Conservation (phyloP, 2,329 filamentous ascomycete species). For the Pseudogymnoascus sp. region DNA sequence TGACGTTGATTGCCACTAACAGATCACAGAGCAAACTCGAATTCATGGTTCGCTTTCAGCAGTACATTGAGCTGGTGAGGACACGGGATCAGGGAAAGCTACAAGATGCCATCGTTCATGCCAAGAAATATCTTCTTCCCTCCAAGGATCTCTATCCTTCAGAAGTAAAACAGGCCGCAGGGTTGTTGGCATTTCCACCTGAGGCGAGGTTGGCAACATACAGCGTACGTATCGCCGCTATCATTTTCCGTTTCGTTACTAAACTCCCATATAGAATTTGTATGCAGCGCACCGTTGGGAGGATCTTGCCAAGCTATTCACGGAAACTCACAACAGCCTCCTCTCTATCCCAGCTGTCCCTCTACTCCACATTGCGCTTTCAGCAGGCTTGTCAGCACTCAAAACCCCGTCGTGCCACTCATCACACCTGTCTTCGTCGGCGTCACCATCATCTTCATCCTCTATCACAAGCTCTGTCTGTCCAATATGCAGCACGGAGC, state of each 20-base stretch:
- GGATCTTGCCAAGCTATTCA: conserved; percentile 71
- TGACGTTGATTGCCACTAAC: not conserved
- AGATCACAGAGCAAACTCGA: conserved; percentile 66
- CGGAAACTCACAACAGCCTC: conserved; percentile 77
- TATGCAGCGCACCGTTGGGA: conserved; percentile 70
- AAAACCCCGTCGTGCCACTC: conserved; percentile 94
- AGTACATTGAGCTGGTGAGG: conserved; percentile 87
- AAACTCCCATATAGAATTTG: conserved; percentile 45
- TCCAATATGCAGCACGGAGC: conserved; percentile 90
- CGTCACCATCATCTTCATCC: conserved; percentile 26
- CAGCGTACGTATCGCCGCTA: not conserved
- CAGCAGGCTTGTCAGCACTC: conserved; percentile 83
- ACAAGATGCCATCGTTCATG: conserved; percentile 72
- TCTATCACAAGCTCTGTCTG: conserved; percentile 60
- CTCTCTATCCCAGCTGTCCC: conserved; percentile 76
- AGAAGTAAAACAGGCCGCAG: conserved; percentile 67
- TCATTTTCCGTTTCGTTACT: not conserved
- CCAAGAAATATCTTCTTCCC: conserved; percentile 70
- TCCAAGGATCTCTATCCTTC: conserved; percentile 61
- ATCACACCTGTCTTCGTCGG: conserved; percentile 20
- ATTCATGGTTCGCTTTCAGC: conserved; percentile 86
- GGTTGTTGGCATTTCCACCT: conserved; percentile 68
- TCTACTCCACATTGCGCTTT: conserved; percentile 82
- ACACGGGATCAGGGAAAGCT: conserved; percentile 56
- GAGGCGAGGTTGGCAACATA: conserved; percentile 54